These are phyloP conservation scores for Castanea mollissima DNA, from an alignment of 306 rosid species.

Conservation along the genomic window DNA sequence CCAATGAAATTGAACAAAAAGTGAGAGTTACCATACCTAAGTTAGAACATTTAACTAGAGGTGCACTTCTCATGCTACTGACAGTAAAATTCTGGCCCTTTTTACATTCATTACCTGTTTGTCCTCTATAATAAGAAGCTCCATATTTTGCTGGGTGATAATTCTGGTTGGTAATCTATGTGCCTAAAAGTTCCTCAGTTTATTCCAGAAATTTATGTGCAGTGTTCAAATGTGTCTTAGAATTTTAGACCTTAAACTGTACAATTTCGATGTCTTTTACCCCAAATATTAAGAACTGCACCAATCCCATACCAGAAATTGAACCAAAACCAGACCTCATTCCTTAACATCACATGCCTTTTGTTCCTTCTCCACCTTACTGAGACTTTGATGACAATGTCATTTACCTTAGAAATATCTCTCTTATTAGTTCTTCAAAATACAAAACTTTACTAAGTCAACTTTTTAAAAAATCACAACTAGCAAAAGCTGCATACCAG, in stretches of 20 bases:
- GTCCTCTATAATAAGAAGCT: background rate
- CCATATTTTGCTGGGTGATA: background rate
- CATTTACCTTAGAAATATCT: too few relatives aligned
- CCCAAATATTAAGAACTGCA: background rate
- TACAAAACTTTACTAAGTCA: too few relatives aligned
- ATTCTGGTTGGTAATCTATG: background rate
- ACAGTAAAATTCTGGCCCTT: conserved; percentile 12
- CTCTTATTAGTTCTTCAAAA: too few relatives aligned
- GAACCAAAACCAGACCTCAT: too few relatives aligned
- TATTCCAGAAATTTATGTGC: background rate
- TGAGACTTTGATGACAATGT: too few relatives aligned
- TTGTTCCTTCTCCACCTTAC: too few relatives aligned
- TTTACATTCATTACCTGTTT: background rate
- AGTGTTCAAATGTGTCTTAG: background rate
- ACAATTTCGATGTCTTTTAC: background rate
- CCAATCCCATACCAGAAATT: too few relatives aligned
- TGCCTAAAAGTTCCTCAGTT: background rate
- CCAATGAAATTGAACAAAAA: conserved; percentile 46
- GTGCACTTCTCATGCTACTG: background rate
- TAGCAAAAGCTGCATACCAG: background rate
- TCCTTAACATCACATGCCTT: too few relatives aligned
- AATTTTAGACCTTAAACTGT: background rate
- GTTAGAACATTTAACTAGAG: conserved; percentile 17
- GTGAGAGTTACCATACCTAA: conserved; percentile 48
- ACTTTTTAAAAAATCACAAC: too few relatives aligned